These are phyloP conservation scores for Hypomyces rosellus DNA, from an alignment of 2,329 filamentous ascomycete genomes.

Conservation along the genomic window DNA sequence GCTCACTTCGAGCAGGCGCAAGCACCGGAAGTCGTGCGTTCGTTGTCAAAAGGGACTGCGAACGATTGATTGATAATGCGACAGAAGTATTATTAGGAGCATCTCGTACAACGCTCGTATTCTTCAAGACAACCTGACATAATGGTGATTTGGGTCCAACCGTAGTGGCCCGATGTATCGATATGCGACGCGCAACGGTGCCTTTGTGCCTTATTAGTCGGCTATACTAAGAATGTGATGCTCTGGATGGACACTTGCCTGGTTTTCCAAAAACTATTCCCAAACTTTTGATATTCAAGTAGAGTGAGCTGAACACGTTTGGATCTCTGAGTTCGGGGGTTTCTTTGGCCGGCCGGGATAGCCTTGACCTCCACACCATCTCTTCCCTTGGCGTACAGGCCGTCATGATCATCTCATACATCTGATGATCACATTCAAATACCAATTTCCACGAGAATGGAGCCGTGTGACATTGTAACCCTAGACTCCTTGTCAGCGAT, in stretches of 20 bases:
- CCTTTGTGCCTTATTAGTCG: slow-evolving; percentile 30
- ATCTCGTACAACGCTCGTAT: slow-evolving; percentile 65
- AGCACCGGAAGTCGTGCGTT: slow-evolving; percentile 62
- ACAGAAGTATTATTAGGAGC: slow-evolving; percentile 34
- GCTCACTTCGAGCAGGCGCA: slow-evolving; percentile 66
- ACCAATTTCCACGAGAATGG: slow-evolving; percentile 88
- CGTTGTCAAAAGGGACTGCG: slow-evolving; percentile 70
- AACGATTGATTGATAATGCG: slow-evolving; percentile 60
- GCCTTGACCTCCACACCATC: slow-evolving; percentile 67
- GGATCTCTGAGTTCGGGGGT: slow-evolving; percentile 40
- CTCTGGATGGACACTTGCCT: slow-evolving; percentile 33
- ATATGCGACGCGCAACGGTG: slow-evolving; percentile 60
- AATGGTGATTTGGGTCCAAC: slow-evolving; percentile 61
- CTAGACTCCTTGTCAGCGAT: slow-evolving; percentile 36
- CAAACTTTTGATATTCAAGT: slow-evolving; percentile 65
- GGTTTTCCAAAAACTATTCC: slow-evolving; percentile 70
- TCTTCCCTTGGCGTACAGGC: slow-evolving; percentile 80
- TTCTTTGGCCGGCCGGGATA: slow-evolving; percentile 47
- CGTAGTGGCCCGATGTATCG: slow-evolving; percentile 72
- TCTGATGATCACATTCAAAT: slow-evolving; percentile 68
- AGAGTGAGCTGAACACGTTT: slow-evolving; percentile 56
- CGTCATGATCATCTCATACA: slow-evolving; percentile 81
- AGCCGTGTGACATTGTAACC: slow-evolving; percentile 79
- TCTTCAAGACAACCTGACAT: slow-evolving; percentile 78
- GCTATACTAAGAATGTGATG: not conserved